Base-by-base conservation (phyloP, 768 basidiomycete species). In the Tulasnella calospora region DNA sequence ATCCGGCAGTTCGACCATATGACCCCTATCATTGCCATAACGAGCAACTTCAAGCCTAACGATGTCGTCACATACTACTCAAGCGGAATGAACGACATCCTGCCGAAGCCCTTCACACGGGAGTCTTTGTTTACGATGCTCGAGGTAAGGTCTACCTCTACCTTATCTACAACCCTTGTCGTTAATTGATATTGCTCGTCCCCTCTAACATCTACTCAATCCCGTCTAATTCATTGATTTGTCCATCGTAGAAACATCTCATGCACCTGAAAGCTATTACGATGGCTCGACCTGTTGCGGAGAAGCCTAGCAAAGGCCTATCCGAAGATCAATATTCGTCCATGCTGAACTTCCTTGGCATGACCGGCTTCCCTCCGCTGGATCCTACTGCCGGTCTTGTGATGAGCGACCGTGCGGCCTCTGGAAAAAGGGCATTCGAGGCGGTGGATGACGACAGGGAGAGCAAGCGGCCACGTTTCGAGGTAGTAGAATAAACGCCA, bases 11-110 rank as follows among this genome's bases (percentile, higher is more conserved):
- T 98, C 83, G 96, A 98, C 85, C 90, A 91, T 78, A 92, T 91
- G 86, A 98, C 96, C 55, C 97, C 97, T 4, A 98, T 99, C 83
- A 98, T 99, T 81, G 96, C 95, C 33, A 99, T 99, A 96, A 99
- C 96, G 74, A 92, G 91, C 82, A 96, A 96, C 83, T 94, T 93
- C 76, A 93, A 94, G 81, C 95, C 96, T 35, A 92, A 92, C 85
- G 93, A 97, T 84, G 92, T 97, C 80, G 91, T 96, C 90, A 94
- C 91, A 9, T 97, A 96, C 82, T 93, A 92, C 83, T 90, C 92
- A 35, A 91, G 91, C 57, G 93, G 96, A 23, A 98, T 98, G 96
- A 98, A 96, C 84, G 96, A 98, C 85, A 93, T 98, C 78, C 86
- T 99, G 21, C 93, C 95, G 10, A 99, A 99, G 84, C 97, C 97